Base-by-base conservation (phyloP, 306 rosid species). In the Mimosa bimucronata region DNA sequence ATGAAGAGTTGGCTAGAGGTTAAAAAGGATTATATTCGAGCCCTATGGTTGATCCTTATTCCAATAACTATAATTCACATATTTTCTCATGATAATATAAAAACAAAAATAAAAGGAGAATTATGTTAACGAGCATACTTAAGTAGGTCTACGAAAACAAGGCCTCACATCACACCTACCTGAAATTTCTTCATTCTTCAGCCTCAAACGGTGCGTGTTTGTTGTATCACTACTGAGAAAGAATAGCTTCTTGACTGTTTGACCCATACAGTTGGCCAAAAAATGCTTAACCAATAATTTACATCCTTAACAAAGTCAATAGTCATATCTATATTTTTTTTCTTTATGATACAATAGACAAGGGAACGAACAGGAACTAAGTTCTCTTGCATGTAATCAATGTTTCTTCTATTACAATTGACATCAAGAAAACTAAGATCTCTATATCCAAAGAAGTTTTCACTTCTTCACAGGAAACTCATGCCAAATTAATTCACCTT, bases 391-490 rank as follows among this genome's bases (percentile, higher is more conserved):
- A 10, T 23, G 15, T 74, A 60, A 60, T 13, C 29, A 74, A 74
- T 75, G 60, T 75, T 23, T 75, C 42, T 25, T 44, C 41, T n/a
- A 31, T 34, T 55, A n/a, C 68, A 23, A 25, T 74, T 37, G 31
- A 13, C 14, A 41, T 23, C 42, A 23, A 57, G 37, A 57, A 37
- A 57, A 58, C 40, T 72, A 25, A 45, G 30, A 40, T 14, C 53
- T 0, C 13, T 21, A 75, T 34, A 23, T 61, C 8, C 62, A 7
- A 68, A 29, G 14, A 65, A 79, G 34, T 70, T 58, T 37, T 48
- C 81, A 52, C 77, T 79, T 41, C 70, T 9, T 11, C 4, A 60
- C 73, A 67, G 75, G 38, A 83, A 76, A 66, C 55, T 60, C 46
- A 66, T 16, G 41, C 19, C 60, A 31, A 28, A 40, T 50, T 41